Evolutionary conservation across 495 filamentous ascomycete species (phyloP).

Genomic region (Penicillium lagena): DNA sequence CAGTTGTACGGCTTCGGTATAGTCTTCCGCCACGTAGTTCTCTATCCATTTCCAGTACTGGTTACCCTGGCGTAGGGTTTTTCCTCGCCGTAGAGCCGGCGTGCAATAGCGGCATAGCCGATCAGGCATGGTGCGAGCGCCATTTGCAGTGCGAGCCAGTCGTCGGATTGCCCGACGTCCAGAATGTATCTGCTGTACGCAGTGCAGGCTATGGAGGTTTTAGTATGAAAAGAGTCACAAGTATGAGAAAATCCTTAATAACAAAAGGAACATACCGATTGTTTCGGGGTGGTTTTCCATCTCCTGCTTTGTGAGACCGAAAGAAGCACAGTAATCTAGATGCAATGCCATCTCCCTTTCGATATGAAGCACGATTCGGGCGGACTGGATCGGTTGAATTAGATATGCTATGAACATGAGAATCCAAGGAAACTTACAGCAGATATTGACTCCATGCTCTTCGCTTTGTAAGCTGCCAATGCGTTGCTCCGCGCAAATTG

Average conservation of each 20-base stretch:
- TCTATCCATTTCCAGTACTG: constrained; percentile 87
- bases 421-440: constrained; percentile 34
- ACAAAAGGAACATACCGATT: constrained; percentile 46
- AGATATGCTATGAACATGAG: background rate
- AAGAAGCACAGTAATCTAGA: constrained; percentile 69
- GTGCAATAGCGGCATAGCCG: constrained; percentile 75
- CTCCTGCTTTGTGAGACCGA: constrained; percentile 69
- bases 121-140: constrained; percentile 79
- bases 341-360: constrained; percentile 75
- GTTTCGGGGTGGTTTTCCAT: constrained; percentile 69
- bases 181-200: constrained; percentile 68
- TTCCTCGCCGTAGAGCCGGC: constrained; percentile 52
- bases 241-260: constrained; percentile 20
- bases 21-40: constrained; percentile 77
- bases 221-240: constrained; percentile 21
- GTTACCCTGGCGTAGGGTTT: constrained; percentile 59
- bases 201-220: constrained; percentile 29
- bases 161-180: constrained; percentile 79
- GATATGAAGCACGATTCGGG: constrained; percentile 66
- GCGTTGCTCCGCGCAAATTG: constrained; percentile 85
- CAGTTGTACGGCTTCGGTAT: constrained; percentile 57
- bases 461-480: constrained; percentile 75
- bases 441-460: constrained; percentile 63
- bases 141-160: constrained; percentile 77
- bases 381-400: constrained; percentile 43